These are phyloP conservation scores for Wickerhamomyces queroliae DNA, from an alignment of 805 yeast species.

Conservation along the genomic window DNA sequence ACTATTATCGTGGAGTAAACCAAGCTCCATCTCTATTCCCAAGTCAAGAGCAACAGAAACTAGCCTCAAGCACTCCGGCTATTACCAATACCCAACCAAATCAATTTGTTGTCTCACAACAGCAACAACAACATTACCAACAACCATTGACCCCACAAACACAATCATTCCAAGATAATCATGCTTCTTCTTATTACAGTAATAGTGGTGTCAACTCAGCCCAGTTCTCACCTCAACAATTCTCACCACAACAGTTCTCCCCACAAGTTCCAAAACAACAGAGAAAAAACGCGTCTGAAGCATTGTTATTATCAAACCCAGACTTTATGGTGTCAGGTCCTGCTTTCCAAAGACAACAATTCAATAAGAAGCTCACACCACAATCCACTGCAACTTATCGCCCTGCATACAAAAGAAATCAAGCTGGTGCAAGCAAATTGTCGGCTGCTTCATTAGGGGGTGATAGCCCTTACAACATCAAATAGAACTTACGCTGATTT, in stretches of 20 bases:
- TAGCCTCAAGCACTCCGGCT: background rate
- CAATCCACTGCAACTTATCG: slow-evolving; percentile 21
- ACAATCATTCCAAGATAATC: slow-evolving; percentile 15
- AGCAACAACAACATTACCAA: slow-evolving; percentile 8
- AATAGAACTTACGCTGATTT: slow-evolving; percentile 14
- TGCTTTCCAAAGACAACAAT: slow-evolving; percentile 9
- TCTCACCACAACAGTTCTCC: slow-evolving; percentile 21
- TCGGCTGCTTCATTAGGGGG: slow-evolving; percentile 35
- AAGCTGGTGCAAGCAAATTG: slow-evolving; percentile 24
- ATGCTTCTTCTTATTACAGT: slow-evolving; percentile 1
- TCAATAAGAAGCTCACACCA: slow-evolving; percentile 6
- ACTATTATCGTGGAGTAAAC: slow-evolving; percentile 34
- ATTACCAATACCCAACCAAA: background rate
- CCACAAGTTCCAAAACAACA: slow-evolving; percentile 7
- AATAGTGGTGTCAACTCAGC: slow-evolving; percentile 1
- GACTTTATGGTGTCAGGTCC: slow-evolving; percentile 32
- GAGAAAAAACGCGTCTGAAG: slow-evolving; percentile 30
- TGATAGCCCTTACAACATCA: slow-evolving; percentile 40
- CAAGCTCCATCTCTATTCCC: slow-evolving; percentile 22
- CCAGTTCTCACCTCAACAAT: slow-evolving; percentile 12
- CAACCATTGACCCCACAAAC: slow-evolving; percentile 15
- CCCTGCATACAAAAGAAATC: slow-evolving; percentile 34
- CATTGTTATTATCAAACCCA: slow-evolving; percentile 41
- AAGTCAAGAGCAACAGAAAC: slow-evolving; percentile 5
- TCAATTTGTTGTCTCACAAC: background rate